phyloP scores from a whole-genome alignment of 345 rosid species.

The Bruguiera parviflora region DNA sequence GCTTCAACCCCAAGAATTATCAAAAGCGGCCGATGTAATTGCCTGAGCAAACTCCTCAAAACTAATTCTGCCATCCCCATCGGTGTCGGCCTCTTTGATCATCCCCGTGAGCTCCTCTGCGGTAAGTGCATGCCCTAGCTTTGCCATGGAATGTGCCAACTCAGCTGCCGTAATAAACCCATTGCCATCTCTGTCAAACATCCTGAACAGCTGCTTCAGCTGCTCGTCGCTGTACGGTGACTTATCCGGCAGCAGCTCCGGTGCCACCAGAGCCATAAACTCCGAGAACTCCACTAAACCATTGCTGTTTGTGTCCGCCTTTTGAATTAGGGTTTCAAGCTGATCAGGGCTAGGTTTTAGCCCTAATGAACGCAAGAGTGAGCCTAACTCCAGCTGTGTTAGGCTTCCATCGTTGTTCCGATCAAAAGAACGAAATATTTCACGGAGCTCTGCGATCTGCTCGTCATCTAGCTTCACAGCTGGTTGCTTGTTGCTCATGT shows the following conservation, averaged over 20 bases:
- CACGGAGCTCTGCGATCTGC: conserved; percentile 64
- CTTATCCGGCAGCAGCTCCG: conserved; percentile 55
- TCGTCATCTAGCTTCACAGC: conserved; percentile 51
- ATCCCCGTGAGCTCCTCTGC: conserved; percentile 73
- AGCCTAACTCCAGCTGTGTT: conserved; percentile 79
- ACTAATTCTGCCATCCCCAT: conserved; percentile 77
- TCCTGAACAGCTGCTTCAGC: conserved; percentile 55
- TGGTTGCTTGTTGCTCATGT: conserved; percentile 47
- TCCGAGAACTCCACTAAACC: conserved; percentile 83
- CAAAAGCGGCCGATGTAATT: conserved; percentile 72
- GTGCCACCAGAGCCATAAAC: conserved; percentile 60
- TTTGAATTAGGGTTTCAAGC: conserved; percentile 54
- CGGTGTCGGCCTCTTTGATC: conserved; percentile 87
- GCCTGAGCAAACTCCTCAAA: conserved; percentile 70
- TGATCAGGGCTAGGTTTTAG: conserved; percentile 66
- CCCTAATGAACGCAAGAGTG: conserved; percentile 65
- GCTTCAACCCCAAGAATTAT: conserved; percentile 59
- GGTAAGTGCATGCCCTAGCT: conserved; percentile 72
- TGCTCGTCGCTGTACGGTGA: conserved; percentile 75
- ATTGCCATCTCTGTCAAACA: conserved; percentile 74
- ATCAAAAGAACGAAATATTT: conserved; percentile 75
- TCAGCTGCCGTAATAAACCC: conserved; percentile 82
- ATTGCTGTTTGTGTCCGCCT: conserved; percentile 68
- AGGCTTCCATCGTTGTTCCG: conserved; percentile 75
- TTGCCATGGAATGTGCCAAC: conserved; percentile 86